These are phyloP conservation scores for Passiflora organensis DNA, from an alignment of 345 rosid genomes.

Conservation along the genomic window DNA sequence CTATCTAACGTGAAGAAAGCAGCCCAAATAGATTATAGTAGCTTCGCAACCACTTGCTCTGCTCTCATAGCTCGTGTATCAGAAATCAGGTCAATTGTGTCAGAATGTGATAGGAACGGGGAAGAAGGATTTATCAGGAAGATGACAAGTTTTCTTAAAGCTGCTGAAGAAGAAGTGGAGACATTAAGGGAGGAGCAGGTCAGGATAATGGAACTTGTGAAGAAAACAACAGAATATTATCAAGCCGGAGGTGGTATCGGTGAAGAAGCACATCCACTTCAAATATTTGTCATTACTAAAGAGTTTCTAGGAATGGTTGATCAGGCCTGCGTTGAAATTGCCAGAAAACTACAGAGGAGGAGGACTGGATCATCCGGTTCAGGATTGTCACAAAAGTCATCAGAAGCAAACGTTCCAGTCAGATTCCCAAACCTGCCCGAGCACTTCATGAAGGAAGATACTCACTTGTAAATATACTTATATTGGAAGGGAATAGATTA, in stretches of 20 bases:
- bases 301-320: slow-evolving; percentile 82
- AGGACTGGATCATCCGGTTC: slow-evolving; percentile 31
- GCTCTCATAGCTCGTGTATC: slow-evolving; percentile 40
- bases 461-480: slow-evolving; percentile 42
- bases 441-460: slow-evolving; percentile 58
- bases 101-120: slow-evolving; percentile 25
- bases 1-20: slow-evolving; percentile 78
- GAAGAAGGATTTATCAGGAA: slow-evolving; percentile 41
- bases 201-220: slow-evolving; percentile 59
- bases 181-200: slow-evolving; percentile 43
- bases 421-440: slow-evolving; percentile 63
- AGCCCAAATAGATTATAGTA: slow-evolving; percentile 52
- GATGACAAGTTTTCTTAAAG: slow-evolving; percentile 49
- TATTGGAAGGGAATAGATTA: neutral
- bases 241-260: slow-evolving; percentile 56
- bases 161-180: slow-evolving; percentile 54
- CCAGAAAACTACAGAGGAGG: slow-evolving; percentile 56
- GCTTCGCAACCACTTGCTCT: slow-evolving; percentile 37
- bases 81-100: slow-evolving; percentile 36
- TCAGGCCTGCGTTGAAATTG: slow-evolving; percentile 55
- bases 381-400: slow-evolving; percentile 30
- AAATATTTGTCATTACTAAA: slow-evolving; percentile 55
- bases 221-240: slow-evolving; percentile 66
- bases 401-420: slow-evolving; percentile 27
- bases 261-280: slow-evolving; percentile 42